Percentiles rank a stretch among this genome's conserved stretches.
These are phyloP conservation scores for Penicillium hordei DNA, from an alignment of 2,329 filamentous ascomycete species.

Conservation along the genomic window DNA sequence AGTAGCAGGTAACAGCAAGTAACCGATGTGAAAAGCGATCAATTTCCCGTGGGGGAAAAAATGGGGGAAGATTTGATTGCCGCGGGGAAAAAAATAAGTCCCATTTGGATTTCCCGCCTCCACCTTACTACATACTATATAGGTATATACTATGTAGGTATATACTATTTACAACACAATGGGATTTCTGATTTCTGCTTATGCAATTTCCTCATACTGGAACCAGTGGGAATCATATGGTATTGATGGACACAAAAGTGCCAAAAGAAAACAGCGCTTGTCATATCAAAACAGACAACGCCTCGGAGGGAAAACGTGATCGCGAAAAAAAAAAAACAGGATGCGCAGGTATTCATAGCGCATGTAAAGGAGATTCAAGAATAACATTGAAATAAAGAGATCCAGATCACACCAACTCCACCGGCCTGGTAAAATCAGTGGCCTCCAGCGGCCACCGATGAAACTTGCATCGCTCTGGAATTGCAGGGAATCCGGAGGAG, in stretches of 20 bases:
- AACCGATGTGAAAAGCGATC: not conserved
- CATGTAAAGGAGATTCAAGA: constrained; percentile 10
- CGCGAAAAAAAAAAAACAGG: constrained; percentile 4
- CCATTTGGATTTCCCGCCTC: constrained; percentile 19
- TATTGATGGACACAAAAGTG: constrained; percentile 16
- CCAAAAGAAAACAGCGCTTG: constrained; percentile 12
- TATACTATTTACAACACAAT: not conserved
- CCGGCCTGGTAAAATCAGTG: constrained; percentile 24
- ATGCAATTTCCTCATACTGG: constrained; percentile 4
- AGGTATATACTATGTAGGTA: not conserved
- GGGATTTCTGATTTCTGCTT: not conserved
- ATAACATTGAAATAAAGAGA: constrained; percentile 10
- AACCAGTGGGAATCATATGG: constrained; percentile 20
- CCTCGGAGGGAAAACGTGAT: constrained; percentile 10
- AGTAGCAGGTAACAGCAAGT: not conserved
- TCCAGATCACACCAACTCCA: constrained; percentile 28
- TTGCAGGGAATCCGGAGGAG: constrained; percentile 21
- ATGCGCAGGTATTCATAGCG: constrained; percentile 9
- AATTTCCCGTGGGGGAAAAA: not conserved
- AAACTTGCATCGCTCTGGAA: constrained; percentile 29
- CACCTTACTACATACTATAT: not conserved
- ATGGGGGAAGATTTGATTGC: constrained; percentile 9
- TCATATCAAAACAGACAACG: constrained; percentile 20
- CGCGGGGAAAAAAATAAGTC: constrained; percentile 21
- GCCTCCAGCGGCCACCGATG: constrained; percentile 16